phyloP scores from a whole-genome alignment of 768 basidiomycete genomes.

The Pholiota microspora region DNA sequence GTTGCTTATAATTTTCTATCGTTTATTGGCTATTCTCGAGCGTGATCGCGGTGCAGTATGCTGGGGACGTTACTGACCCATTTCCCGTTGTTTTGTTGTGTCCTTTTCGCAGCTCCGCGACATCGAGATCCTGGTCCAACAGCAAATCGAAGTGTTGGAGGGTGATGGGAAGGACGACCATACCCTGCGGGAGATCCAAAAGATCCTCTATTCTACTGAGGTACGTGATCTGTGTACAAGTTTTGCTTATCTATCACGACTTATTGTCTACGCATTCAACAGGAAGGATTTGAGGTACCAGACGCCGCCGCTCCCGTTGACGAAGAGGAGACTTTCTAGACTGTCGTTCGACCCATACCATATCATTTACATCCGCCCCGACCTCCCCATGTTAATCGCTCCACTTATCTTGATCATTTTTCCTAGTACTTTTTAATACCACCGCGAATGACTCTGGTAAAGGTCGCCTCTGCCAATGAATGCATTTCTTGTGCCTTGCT shows the following conservation, averaged over 20 bases:
- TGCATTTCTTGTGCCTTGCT: too few species aligned
- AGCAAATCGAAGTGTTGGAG: slow-evolving; percentile 65
- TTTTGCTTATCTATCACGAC: neutral
- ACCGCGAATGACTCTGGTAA: neutral
- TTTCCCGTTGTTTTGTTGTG: neutral
- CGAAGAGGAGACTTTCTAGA: slow-evolving; percentile 52
- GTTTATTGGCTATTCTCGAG: too few species aligned
- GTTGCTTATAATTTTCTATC: too few species aligned
- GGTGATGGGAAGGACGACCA: slow-evolving; percentile 54
- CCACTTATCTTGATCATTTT: neutral
- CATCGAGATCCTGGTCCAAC: slow-evolving; percentile 92
- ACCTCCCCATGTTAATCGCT: neutral
- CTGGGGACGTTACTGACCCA: neutral
- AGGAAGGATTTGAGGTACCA: slow-evolving; percentile 95
- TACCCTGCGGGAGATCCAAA: slow-evolving; percentile 77
- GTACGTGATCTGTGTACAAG: slow-evolving; percentile 39
- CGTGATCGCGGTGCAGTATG: neutral
- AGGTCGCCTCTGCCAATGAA: neutral
- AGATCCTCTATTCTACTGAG: slow-evolving; percentile 94
- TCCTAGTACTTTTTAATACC: neutral
- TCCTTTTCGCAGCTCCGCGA: slow-evolving; percentile 69
- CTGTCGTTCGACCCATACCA: neutral
- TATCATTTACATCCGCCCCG: neutral
- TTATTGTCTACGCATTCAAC: slow-evolving; percentile 8
- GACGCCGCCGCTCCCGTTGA: slow-evolving; percentile 54